Conservation (phyloP, 257 asterid species). For the Solanum habrochaites region DNA sequence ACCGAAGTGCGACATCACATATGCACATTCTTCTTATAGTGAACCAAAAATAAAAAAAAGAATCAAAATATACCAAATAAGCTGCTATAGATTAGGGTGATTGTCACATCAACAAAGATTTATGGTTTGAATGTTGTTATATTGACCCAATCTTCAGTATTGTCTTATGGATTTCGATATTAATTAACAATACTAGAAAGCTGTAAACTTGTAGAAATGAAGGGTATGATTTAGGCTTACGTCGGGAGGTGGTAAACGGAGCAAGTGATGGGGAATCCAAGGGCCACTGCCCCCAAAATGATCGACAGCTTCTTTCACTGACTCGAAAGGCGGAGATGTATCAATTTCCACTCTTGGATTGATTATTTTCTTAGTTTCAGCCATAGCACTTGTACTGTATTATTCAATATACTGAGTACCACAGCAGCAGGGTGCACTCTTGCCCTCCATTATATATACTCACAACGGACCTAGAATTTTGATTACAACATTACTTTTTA, state of each 20-base stretch:
- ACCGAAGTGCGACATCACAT: too few relatives aligned
- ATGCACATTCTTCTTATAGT: neutral
- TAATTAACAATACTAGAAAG: too few relatives aligned
- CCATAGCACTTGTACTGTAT: conserved; percentile 17
- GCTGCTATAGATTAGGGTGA: too few relatives aligned
- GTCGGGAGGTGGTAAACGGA: conserved; percentile 36
- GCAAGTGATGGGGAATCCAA: conserved; percentile 64
- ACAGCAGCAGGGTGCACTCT: too few relatives aligned
- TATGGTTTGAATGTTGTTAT: too few relatives aligned
- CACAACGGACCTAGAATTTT: too few relatives aligned
- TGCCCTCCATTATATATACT: too few relatives aligned
- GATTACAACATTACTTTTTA: too few relatives aligned
- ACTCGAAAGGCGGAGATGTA: conserved; percentile 83
- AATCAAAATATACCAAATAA: neutral
- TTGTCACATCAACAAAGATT: too few relatives aligned
- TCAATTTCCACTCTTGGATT: conserved; percentile 77
- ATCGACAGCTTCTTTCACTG: conserved; percentile 91
- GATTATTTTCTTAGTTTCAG: conserved; percentile 34
- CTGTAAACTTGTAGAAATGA: neutral
- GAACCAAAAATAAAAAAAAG: neutral
- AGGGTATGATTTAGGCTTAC: conserved; percentile 9
- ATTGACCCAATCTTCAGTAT: too few relatives aligned
- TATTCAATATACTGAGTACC: too few relatives aligned
- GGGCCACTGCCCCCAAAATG: conserved; percentile 82
- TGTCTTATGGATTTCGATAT: neutral